Base-by-base conservation (phyloP, 73 alveolate genomes). In the Paramecium primaurelia region DNA sequence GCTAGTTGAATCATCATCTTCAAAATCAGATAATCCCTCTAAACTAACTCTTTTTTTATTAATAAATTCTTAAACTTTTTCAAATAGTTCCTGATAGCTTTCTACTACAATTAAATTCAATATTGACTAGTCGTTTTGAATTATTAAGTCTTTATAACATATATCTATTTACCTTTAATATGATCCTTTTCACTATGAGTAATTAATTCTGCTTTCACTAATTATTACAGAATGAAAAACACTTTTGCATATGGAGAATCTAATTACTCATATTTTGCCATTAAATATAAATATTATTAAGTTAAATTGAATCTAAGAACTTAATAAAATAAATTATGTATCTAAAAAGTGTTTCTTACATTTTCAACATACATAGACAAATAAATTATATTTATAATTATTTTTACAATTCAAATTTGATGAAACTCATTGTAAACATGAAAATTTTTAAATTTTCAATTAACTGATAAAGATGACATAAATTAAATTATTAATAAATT, bases 111-210 rank as follows among this genome's bases (percentile, higher is more conserved):
- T 3, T 6, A 64, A 64, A 11, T 32, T 64, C 26, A 16, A 11
- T 25, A 64, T 64, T 25, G 51, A 34, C 84, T 64, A 73, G 87
- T 73, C 87, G 87, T 73, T 73, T 73, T 73, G 34, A 73, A 73
- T 73, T 16, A 73, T 40, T 40, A 73, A 38, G 87, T 73, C 87
- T 73, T 12, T 1, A 54, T 54, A 22, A 18, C 40, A 73, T 16
- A 9, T 14, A 40, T 20, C 3, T 16, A 36, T 34, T 9, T 73
- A 73, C 87, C 87, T n/a, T 73, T 73, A 9, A 73, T 8, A 12
- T 73, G 58, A 40, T 36, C 58, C 28, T 73, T 73, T 25, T 73
- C 87, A 0, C 34, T 40, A n/a, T 20, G 36, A 37, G 87, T 30
- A 11, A 73, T 73, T 20, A 16, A 8, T 37, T 73, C 59, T 36